Base-by-base conservation (phyloP, 2,329 filamentous ascomycete species). In the Purpureocillium lavendulum region DNA sequence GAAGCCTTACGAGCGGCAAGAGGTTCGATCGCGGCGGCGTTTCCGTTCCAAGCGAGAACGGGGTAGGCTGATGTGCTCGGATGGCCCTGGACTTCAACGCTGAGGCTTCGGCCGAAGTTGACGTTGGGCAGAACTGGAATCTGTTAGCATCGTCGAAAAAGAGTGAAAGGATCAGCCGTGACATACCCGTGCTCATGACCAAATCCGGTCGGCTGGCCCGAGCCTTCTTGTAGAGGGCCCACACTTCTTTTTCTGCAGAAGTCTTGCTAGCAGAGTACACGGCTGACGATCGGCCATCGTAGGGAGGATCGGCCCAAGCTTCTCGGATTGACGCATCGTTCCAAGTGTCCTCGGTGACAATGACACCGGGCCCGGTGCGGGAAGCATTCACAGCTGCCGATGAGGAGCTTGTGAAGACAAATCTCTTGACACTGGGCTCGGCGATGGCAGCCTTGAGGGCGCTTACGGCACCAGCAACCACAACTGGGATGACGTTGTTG, bases 221-320 rank as follows among this genome's bases (percentile, higher is more conserved):
- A 26, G 21, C 21, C 9, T 54, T 45, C 8, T 46, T 17, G 4
- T 49, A 34, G 9, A 56, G 68, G 16, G 61, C 57, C 65, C 66
- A 68, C 4, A 59, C 29, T 2, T 51, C 58, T 39, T 57, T 50
- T 36, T 69, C 65, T 0, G 51, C 51, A 38, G 58, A 49, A 0
- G 49, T 46, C 41, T 69, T 69, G 40, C 61, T 65, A 0, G 66
- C 62, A 0, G 45, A 45, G 36, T 69, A 69, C 1, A 61, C 56
- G 7, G 40, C 9, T 2, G 38, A 46, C 1, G 43, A 39, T n/a
- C 56, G 49, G 2, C 57, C 54, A 0, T 45, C 48, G 26, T 62
- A 65, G 1, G 58, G 61, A 3, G 56, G 59, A 3, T 56, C 56
- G 12, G 55, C 55, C 57, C 61, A 64, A 1, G 65, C 64, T 4